Evolutionary conservation across 2,329 filamentous ascomycete genomes (phyloP).

Genomic region (Zymoseptoria crescenta): DNA sequence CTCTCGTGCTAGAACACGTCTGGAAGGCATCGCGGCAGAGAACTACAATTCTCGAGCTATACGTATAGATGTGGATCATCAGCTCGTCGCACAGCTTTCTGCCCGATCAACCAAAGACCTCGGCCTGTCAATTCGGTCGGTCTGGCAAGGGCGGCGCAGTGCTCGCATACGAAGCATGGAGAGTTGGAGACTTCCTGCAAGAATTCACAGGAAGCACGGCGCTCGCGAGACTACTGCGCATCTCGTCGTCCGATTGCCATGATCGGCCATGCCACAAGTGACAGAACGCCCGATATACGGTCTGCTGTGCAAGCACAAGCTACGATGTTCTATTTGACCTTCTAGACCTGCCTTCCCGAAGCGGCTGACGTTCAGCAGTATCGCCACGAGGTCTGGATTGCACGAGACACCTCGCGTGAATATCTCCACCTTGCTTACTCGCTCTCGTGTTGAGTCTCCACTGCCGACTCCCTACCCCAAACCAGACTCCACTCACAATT

Average conservation of each 20-base stretch:
- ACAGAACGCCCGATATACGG: constrained; percentile 1
- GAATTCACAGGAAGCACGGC: background rate
- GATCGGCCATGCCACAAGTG: background rate
- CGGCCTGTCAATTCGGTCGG: background rate
- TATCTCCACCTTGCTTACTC: background rate
- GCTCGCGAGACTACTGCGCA: background rate
- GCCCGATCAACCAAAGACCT: background rate
- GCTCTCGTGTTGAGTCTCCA: background rate
- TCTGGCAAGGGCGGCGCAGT: background rate
- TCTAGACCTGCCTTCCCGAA: background rate
- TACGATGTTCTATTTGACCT: background rate
- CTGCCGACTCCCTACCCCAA: background rate
- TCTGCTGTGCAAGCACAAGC: background rate
- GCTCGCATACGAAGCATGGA: background rate
- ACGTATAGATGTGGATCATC: background rate
- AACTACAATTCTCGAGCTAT: background rate
- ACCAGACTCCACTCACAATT: background rate
- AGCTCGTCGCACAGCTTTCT: background rate
- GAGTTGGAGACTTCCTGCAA: background rate
- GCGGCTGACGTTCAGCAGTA: background rate
- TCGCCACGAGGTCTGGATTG: background rate
- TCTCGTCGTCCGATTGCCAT: background rate
- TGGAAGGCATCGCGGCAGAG: background rate
- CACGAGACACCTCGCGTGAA: background rate
- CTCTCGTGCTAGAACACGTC: background rate